Evolutionary conservation across 2,329 filamentous ascomycete genomes (phyloP).

Genomic region (Fusarium incarnatum): DNA sequence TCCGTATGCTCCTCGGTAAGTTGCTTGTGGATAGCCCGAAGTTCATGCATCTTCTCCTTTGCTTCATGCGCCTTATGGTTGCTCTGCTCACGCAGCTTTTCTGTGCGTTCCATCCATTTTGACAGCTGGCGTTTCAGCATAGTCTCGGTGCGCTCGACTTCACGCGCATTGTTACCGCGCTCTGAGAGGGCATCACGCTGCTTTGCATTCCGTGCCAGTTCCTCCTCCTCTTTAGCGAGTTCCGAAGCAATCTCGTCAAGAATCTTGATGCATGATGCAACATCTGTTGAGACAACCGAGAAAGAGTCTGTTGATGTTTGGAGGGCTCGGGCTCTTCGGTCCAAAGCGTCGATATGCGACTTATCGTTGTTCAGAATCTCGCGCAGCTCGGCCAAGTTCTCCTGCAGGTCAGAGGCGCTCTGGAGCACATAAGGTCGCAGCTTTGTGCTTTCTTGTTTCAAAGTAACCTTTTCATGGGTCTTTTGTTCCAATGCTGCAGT

Average conservation of each 20-base stretch:
- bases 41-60: constrained; percentile 89
- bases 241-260: constrained; percentile 89
- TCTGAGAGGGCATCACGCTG: constrained; percentile 91
- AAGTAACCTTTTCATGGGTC: constrained; percentile 74
- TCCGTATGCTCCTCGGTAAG: constrained; percentile 87
- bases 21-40: constrained; percentile 81
- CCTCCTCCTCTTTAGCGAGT: constrained; percentile 90
- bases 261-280: constrained; percentile 87
- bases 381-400: constrained; percentile 82
- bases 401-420: constrained; percentile 84
- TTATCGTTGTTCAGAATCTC: constrained; percentile 83
- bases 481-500: constrained; percentile 79
- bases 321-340: constrained; percentile 86
- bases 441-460: constrained; percentile 88
- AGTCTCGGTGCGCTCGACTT: constrained; percentile 89
- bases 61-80: constrained; percentile 84
- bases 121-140: constrained; percentile 85
- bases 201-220: constrained; percentile 80
- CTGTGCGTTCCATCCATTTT: constrained; percentile 88
- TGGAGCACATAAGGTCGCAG: constrained; percentile 92
- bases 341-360: constrained; percentile 85
- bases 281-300: constrained; percentile 82
- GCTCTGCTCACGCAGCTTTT: constrained; percentile 83
- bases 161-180: constrained; percentile 86
- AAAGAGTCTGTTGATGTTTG: constrained; percentile 95